phyloP scores from a whole-genome alignment of 495 filamentous ascomycete genomes.

The Podospora conica region DNA sequence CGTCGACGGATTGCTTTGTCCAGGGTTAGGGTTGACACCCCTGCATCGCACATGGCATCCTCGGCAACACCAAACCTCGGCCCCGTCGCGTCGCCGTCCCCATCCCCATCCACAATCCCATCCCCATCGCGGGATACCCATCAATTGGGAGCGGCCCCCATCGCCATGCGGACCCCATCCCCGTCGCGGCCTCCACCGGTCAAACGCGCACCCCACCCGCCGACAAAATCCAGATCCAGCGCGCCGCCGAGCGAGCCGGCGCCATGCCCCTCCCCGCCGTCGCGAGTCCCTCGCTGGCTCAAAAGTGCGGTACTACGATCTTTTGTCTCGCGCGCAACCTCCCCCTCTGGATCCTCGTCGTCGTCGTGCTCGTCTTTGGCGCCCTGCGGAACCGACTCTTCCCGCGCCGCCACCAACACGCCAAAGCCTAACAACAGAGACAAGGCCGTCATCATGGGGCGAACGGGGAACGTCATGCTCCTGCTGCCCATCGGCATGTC shows the following conservation, averaged over 20 bases:
- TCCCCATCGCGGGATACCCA: not conserved
- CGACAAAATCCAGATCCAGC: not conserved
- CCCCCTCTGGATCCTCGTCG: conserved; percentile 38
- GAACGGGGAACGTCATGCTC: conserved; percentile 29
- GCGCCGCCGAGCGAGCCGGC: not conserved
- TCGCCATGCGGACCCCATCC: not conserved
- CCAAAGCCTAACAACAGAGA: not conserved
- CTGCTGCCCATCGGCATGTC: conserved; percentile 36
- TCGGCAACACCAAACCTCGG: not conserved
- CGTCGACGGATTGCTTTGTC: not conserved
- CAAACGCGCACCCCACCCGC: not conserved
- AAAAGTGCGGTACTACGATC: conserved; percentile 34
- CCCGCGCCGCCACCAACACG: not conserved
- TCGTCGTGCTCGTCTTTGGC: conserved; percentile 27
- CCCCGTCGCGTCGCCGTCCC: not conserved
- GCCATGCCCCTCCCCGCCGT: conserved; percentile 14
- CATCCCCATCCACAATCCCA: not conserved
- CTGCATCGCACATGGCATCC: not conserved
- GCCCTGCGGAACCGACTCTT: conserved; percentile 21
- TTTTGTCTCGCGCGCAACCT: conserved; percentile 34
- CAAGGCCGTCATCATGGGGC: conserved; percentile 32
- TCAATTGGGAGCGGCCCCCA: no score
- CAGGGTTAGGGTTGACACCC: not conserved
- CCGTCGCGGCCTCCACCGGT: not conserved
- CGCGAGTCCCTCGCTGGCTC: conserved; percentile 12